Conservation (phyloP, 1,139 yeast genomes). For the Arxiozyma bovina region DNA sequence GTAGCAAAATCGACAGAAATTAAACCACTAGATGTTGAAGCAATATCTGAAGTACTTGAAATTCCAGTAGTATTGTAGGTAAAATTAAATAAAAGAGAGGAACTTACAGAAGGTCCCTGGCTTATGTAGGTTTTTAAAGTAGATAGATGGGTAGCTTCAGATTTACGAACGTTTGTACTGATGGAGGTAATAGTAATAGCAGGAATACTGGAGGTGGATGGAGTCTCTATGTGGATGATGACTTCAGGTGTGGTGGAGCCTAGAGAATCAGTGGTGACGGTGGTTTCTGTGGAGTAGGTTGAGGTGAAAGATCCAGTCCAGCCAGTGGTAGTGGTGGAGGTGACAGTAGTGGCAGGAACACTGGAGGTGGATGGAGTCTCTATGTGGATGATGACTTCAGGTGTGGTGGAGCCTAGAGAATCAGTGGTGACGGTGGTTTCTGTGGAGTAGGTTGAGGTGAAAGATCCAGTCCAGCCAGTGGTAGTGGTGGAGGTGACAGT, state of each 20-base stretch:
- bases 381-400: too few relatives aligned
- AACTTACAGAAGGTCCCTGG: background rate
- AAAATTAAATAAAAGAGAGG: background rate
- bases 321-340: constrained; percentile 8
- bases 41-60: background rate
- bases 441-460: too few relatives aligned
- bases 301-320: too few relatives aligned
- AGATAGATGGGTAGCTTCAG: background rate
- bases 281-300: too few relatives aligned
- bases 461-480: too few relatives aligned
- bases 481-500: constrained; percentile 10
- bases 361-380: constrained; percentile 2
- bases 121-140: background rate
- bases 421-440: too few relatives aligned
- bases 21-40: background rate
- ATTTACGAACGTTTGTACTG: background rate
- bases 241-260: too few relatives aligned
- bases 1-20: too few relatives aligned
- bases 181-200: background rate
- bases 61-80: background rate
- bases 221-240: too few relatives aligned
- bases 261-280: too few relatives aligned
- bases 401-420: too few relatives aligned
- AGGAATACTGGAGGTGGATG: background rate
- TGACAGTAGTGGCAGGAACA: background rate